A percentile compares a stretch with the other conserved stretches of the same genome.
These are phyloP conservation scores for Prorocentrum cordatum DNA, from an alignment of 169 alveolate genomes.

Conservation along the genomic window DNA sequence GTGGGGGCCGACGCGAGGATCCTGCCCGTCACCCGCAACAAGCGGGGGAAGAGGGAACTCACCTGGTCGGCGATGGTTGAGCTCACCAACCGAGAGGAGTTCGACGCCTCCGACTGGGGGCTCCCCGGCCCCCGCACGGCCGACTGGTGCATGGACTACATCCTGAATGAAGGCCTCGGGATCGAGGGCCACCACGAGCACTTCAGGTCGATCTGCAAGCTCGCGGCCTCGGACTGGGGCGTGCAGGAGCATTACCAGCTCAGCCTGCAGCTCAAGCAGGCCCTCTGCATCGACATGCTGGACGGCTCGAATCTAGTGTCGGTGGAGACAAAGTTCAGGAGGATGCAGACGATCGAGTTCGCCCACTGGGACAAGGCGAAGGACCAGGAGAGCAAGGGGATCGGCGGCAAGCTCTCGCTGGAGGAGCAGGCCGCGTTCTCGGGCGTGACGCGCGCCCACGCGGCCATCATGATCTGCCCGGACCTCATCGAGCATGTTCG, in stretches of 20 bases:
- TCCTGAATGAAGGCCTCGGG: neutral
- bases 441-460: neutral
- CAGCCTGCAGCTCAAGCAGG: neutral
- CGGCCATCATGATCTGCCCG: neutral
- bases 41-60: no score
- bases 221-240: neutral
- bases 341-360: conserved; percentile 6
- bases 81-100: no score
- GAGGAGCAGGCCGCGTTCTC: neutral
- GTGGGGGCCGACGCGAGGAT: no score
- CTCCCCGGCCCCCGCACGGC: neutral
- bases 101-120: no score
- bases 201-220: neutral
- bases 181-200: conserved; percentile 4
- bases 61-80: no score
- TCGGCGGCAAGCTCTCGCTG: neutral
- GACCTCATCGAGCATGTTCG: neutral
- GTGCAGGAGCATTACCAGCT: neutral
- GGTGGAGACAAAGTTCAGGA: neutral
- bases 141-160: neutral
- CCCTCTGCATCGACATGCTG: neutral
- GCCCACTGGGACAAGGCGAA: neutral
- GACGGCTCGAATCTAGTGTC: neutral
- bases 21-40: no score
- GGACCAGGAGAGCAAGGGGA: neutral